Evolutionary conservation across 2,329 filamentous ascomycete species (phyloP).

Genomic region (Sclerotinia trifoliorum): DNA sequence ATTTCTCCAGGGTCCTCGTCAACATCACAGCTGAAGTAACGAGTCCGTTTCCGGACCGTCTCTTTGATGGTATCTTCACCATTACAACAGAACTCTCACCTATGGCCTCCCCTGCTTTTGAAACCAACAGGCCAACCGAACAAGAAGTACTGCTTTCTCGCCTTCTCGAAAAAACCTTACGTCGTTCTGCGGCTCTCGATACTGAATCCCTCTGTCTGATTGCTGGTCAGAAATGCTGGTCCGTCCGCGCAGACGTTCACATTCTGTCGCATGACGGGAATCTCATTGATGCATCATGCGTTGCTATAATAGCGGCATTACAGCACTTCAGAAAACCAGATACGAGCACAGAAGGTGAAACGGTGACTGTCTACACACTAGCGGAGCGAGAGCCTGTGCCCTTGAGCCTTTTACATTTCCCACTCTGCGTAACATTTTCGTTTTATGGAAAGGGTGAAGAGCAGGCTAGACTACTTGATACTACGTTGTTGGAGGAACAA

Average conservation of each 20-base stretch:
- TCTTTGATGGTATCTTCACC: conserved; percentile 92
- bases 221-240: conserved; percentile 88
- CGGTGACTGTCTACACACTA: conserved; percentile 77
- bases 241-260: conserved; percentile 86
- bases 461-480: conserved; percentile 69
- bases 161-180: conserved; percentile 89
- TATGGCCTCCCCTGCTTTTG: conserved; percentile 88
- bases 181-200: conserved; percentile 86
- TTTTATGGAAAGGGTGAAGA: conserved; percentile 67
- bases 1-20: conserved; percentile 65
- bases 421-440: conserved; percentile 86
- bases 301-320: conserved; percentile 83
- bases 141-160: conserved; percentile 83
- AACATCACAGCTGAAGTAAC: conserved; percentile 87
- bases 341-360: conserved; percentile 79
- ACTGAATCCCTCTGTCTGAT: conserved; percentile 94
- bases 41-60: conserved; percentile 80
- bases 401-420: conserved; percentile 86
- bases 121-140: conserved; percentile 79
- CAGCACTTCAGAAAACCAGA: conserved; percentile 91
- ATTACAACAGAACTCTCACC: conserved; percentile 89
- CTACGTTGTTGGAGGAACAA: conserved; percentile 73
- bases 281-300: conserved; percentile 79
- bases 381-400: conserved; percentile 88
- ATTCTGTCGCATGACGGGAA: conserved; percentile 89